Conservation (phyloP, 768 basidiomycete genomes). For the Mycena chlorophos region DNA sequence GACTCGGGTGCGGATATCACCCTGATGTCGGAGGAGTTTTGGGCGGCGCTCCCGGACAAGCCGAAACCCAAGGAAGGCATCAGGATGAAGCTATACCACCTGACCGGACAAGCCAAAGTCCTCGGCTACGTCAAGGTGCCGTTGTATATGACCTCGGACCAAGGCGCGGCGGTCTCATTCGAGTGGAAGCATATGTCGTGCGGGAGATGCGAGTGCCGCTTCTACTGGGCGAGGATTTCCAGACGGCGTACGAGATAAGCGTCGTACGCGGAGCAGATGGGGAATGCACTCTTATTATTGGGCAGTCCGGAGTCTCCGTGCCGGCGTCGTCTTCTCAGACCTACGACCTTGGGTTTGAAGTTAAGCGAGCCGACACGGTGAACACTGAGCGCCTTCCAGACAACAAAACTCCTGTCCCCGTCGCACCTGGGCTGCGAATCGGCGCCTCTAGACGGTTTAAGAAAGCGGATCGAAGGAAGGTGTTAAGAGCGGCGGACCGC, state of each 20-base stretch:
- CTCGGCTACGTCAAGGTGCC: slow-evolving; percentile 21
- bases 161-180: slow-evolving; percentile 12
- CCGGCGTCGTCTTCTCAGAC: not conserved
- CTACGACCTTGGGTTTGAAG: not conserved
- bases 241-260: slow-evolving; percentile 22
- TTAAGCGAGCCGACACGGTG: not conserved
- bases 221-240: slow-evolving; percentile 32
- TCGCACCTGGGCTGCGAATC: not conserved
- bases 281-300: slow-evolving; percentile 4
- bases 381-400: not conserved
- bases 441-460: not conserved
- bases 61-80: slow-evolving; percentile 4
- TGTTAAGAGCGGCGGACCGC: not conserved
- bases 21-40: slow-evolving; percentile 17
- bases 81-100: slow-evolving; percentile 15
- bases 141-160: not conserved
- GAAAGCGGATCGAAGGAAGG: not conserved
- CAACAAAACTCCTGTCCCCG: too few species aligned
- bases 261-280: slow-evolving; percentile 9
- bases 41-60: not conserved
- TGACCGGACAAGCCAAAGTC: slow-evolving; percentile 14
- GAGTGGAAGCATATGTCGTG: slow-evolving; percentile 28
- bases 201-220: slow-evolving; percentile 28
- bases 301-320: not conserved
- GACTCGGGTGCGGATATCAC: slow-evolving; percentile 21